Evolutionary conservation across 2,329 filamentous ascomycete species (phyloP), one percentile per base, ranked within the genome.

Genomic region (Chaetomiaceae sp.): DNA sequence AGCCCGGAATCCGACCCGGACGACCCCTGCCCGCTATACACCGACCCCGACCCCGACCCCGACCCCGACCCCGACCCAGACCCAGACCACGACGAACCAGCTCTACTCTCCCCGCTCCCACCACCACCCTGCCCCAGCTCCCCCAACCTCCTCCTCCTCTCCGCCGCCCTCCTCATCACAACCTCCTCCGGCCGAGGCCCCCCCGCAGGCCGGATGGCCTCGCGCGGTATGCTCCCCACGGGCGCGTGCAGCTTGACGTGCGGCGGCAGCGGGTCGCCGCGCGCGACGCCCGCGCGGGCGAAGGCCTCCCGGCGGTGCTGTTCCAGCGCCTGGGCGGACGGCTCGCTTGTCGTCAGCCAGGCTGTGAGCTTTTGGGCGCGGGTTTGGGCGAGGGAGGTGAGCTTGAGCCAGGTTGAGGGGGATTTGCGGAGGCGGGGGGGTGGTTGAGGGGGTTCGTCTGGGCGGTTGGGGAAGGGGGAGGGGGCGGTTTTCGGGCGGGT

Each of bases 301-400:
- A 68, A 77, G 1, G 68, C 64, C 13, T 68, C 66, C 46, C 66
- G 69, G 57, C 70, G 73, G 55, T 76, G 72, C 13, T 72, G 62
- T 56, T 71, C 74, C 56, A 77, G 65, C 1, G 74, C 76, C 39
- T 75, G 71, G 2, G 68, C 66, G 0, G 76, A 78, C 10, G 76
- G 76, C 55, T 79, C 76, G 42, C 70, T 74, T 19, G 70, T 67
- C 2, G 67, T 67, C 7, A 78, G 60, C 76, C 76, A 79, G 39
- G 66, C 68, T 3, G 55, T 52, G 31, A 60, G 47, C 52, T 74
- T 79, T 42, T 7, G 30, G 10, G 10, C 7, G 14, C 5, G 9
- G 14, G 30, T 12, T 8, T 33, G 30, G 30, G 30, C 5, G 30
- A 5, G 10, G 8, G 14, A 13, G 30, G 30, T 33, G 30, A 27